Percentiles rank a stretch among this genome's conserved stretches.
Evolutionary conservation across 371 early-diverging fungal species (phyloP).

Genomic region (Capillidium rhysosporum): DNA sequence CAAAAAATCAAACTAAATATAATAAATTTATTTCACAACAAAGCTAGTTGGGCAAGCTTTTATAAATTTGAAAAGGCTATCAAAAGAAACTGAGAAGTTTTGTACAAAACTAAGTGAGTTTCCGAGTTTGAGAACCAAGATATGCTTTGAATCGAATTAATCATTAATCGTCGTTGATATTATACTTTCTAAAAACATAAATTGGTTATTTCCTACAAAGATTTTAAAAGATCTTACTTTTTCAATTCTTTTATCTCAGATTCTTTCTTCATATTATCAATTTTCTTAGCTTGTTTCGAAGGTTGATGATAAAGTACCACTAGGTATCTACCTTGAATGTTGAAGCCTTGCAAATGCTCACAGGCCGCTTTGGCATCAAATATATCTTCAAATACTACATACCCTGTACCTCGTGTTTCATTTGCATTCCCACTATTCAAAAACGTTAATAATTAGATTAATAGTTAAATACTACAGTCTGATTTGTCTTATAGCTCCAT

Average conservation of each 20-base stretch:
- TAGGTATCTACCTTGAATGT: conserved; percentile 83
- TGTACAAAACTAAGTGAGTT: too few relatives aligned
- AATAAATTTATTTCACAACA: too few relatives aligned
- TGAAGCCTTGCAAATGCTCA: conserved; percentile 86
- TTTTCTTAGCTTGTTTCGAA: conserved; percentile 56
- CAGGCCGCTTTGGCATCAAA: conserved; percentile 92
- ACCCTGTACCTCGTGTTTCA: conserved; percentile 86
- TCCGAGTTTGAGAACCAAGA: too few relatives aligned
- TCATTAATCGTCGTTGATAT: too few relatives aligned
- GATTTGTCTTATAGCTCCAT: conserved; percentile 90
- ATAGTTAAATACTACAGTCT: conserved; percentile 27
- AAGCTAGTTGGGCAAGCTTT: too few relatives aligned
- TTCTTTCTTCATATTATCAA: conserved; percentile 69
- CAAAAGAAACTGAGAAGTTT: too few relatives aligned
- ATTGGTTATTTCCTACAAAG: too few relatives aligned
- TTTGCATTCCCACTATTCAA: conserved; percentile 51
- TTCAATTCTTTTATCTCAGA: conserved; percentile 66
- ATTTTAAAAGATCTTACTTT: conserved; percentile 25
- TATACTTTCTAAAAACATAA: too few relatives aligned
- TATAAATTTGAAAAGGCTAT: too few relatives aligned
- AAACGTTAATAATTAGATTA: neutral
- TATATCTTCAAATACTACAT: conserved; percentile 94
- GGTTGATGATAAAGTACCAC: conserved; percentile 85
- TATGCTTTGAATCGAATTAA: too few relatives aligned
- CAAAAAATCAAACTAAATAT: too few relatives aligned